Base-by-base conservation (phyloP, 768 basidiomycete genomes). In the Suillus placidus region DNA sequence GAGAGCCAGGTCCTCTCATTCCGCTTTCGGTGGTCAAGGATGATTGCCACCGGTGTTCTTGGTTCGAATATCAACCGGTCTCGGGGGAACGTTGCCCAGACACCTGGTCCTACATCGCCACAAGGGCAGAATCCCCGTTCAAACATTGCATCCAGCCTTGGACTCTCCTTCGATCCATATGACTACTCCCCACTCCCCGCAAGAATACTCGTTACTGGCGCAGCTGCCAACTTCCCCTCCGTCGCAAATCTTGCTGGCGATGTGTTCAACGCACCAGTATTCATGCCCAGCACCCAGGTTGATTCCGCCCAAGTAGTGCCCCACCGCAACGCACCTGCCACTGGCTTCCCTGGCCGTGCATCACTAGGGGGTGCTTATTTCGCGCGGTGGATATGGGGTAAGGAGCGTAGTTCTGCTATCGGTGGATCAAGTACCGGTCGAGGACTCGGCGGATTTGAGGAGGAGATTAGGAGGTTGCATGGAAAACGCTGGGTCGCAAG, bases 341-440 rank as follows among this genome's bases (percentile, higher is more conserved):
- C 73, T 30, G 89, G 91, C 16, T 92, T 85, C 75, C 88, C 91
- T 0, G 85, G 86, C 16, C 84, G 92, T 14, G 89, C 87, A 1
- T 82, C 90, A 0, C 79, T 94, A 4, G 93, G 93, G 0, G 84
- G 86, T 0, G 91, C 93, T 1, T 94, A 92, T 71, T 79, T 92
- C 49, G 93, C 92, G 35, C 83, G 93, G 9, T 95, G 93, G 93
- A 88, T 92, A 51, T 94, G 92, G 92, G 87, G 90, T 47, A 84
- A 87, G 68, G 89, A 92, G 63, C 78, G 80, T 34, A 77, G 71
- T 63, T 76, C 76, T 12, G 61, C 66, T 35, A 60, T 66, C 20
- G 71, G 73, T 32, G 72, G 70, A 9, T 72, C 79, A 4, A 79
- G 82, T 42, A 60, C 76, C 34, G 71, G 65, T 2, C 69, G 77